phyloP scores from a whole-genome alignment of 768 basidiomycete genomes.

The Tricholoma matsutake region DNA sequence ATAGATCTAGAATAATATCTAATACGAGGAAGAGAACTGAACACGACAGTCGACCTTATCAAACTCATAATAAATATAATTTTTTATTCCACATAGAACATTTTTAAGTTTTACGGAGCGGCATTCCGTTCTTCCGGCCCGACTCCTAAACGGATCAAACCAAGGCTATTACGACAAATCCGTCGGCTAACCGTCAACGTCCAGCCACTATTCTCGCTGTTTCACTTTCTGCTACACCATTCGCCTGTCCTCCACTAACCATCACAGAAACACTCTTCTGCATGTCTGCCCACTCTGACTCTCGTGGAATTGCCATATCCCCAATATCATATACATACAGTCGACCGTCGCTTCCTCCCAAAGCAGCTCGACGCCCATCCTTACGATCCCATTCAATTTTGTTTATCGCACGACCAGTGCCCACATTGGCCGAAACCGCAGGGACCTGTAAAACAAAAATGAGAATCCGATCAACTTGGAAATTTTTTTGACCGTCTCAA shows the following conservation, averaged over 20 bases:
- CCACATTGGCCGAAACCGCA: conserved; percentile 80
- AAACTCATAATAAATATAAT: too few relatives aligned
- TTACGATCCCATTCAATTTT: conserved; percentile 95
- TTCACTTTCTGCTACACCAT: conserved; percentile 33
- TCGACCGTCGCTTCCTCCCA: conserved; percentile 90
- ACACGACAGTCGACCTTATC: conserved; percentile 2
- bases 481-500: neutral
- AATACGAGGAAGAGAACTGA: conserved; percentile 12
- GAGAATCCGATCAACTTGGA: conserved; percentile 1
- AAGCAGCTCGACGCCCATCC: conserved; percentile 84
- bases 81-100: too few relatives aligned
- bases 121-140: neutral
- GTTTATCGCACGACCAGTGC: conserved; percentile 83
- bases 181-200: conserved; percentile 2
- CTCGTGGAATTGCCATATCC: conserved; percentile 83
- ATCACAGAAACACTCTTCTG: conserved; percentile 82
- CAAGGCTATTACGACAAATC: neutral
- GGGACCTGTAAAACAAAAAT: conserved; percentile 64
- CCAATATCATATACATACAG: conserved; percentile 95
- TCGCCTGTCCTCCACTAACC: conserved; percentile 51
- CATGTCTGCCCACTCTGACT: conserved; percentile 92
- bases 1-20: too few relatives aligned
- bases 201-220: conserved; percentile 7
- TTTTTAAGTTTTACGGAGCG: too few relatives aligned
- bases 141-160: neutral